Percentiles rank a stretch among this genome's conserved stretches.
phyloP scores from a whole-genome alignment of 2,329 filamentous ascomycete species.

The Aspergillus latus region DNA sequence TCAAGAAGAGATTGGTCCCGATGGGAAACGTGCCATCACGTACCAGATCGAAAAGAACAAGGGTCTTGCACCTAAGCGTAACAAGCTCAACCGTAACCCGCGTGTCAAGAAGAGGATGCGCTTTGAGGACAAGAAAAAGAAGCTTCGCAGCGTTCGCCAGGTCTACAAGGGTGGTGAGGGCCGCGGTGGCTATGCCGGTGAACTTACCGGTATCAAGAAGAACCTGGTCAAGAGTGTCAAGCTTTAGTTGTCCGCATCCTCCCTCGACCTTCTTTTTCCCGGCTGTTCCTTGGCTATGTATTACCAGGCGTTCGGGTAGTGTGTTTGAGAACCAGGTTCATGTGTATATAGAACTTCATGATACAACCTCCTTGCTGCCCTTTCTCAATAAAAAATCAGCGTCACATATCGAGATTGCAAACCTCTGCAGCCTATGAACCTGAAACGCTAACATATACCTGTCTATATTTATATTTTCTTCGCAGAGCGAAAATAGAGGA shows the following conservation, averaged over 20 bases:
- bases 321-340: conserved; percentile 21
- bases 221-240: conserved; percentile 91
- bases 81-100: conserved; percentile 93
- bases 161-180: conserved; percentile 84
- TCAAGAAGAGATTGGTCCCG: conserved; percentile 68
- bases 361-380: conserved; percentile 12
- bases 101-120: conserved; percentile 97
- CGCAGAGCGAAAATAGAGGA: no score
- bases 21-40: conserved; percentile 88
- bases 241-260: conserved; percentile 55
- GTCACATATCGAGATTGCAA: neutral
- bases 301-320: conserved; percentile 20
- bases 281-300: conserved; percentile 17
- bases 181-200: conserved; percentile 82
- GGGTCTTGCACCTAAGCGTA: conserved; percentile 81
- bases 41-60: conserved; percentile 98
- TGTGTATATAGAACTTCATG: conserved; percentile 28
- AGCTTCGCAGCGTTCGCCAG: conserved; percentile 80
- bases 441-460: neutral
- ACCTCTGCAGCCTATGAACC: neutral
- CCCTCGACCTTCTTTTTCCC: conserved; percentile 15
- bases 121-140: conserved; percentile 97
- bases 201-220: conserved; percentile 92
- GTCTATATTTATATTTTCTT: neutral
- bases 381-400: neutral